These are phyloP conservation scores for Oldenlandia corymbosa DNA, from an alignment of 257 asterid species.

Conservation along the genomic window DNA sequence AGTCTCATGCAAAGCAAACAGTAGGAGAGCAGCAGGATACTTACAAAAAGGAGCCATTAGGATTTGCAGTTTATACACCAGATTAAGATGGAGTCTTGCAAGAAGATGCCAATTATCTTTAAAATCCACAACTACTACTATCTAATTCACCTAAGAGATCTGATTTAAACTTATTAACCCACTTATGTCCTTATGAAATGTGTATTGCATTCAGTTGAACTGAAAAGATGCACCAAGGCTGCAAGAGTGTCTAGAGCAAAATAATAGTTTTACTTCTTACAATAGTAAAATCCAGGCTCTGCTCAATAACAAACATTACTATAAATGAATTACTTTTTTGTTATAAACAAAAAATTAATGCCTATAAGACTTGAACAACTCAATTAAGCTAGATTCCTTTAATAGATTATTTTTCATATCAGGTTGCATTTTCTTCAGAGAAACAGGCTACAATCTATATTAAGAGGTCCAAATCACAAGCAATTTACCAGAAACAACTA, in stretches of 20 bases:
- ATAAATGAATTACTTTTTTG: no score
- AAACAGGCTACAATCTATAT: background rate
- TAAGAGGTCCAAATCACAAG: background rate
- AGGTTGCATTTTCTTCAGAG: background rate
- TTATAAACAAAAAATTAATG: background rate
- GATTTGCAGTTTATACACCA: constrained; percentile 3
- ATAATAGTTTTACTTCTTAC: background rate
- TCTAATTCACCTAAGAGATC: background rate
- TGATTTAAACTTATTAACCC: no score
- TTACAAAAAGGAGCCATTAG: background rate
- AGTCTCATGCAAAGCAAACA: background rate
- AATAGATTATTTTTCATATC: background rate
- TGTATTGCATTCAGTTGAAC: background rate
- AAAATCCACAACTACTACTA: background rate
- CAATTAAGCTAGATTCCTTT: background rate
- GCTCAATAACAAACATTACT: no score
- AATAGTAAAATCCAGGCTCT: background rate
- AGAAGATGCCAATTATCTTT: background rate
- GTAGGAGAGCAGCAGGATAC: background rate
- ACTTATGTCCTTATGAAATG: background rate
- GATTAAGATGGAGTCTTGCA: background rate
- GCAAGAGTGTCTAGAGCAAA: background rate
- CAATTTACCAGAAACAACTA: background rate
- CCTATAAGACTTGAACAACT: background rate
- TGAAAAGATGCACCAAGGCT: background rate